Base-by-base conservation (phyloP, 139 green algal genomes). In the Volvox africanus region DNA sequence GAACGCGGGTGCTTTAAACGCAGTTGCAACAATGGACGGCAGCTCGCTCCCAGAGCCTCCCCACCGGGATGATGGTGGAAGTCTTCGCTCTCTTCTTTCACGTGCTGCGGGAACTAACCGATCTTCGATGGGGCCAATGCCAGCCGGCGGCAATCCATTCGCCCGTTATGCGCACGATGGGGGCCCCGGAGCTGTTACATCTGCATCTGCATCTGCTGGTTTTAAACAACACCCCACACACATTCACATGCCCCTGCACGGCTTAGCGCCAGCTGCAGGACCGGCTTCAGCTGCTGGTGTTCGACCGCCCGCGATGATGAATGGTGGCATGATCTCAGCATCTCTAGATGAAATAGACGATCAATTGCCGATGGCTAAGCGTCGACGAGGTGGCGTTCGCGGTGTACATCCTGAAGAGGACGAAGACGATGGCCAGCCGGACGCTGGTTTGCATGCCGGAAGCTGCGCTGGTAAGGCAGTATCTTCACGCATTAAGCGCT, bases 21-120 rank as follows among this genome's bases (percentile, higher is more conserved):
- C 37, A 62, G 78, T 68, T 68, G 78, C 78, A 84, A 84, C 44
- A 71, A 86, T 86, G 80, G 80, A 86, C 14, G 80, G 80, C 80
- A 86, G 80, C 80, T 71, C 50, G 44, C 50, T 86, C 17, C 80
- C 80, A 14, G 80, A 86, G 80, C 80, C 80, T 32, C 78, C 78
- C 20, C 36, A 84, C 12, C 78, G 78, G 21, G 78, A 84, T 33
- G 78, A 67, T 68, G 36, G 17, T 68, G 37, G 26, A 84, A 68
- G 12, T 35, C 36, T 84, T 37, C 78, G 78, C 17, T 84, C 78
- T 35, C 36, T 84, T 35, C 36, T 84, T 17, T 68, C 37, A 44
- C 36, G 78, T 0, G 35, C 78, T 14, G 37, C 20, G 37, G 78
- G 20, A 24, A 35, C 16, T 13, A 65, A 32, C 78, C 78, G 78